A percentile compares a stretch with the other conserved stretches of the same genome.
These are phyloP conservation scores for Aspergillus mulundensis DNA, from an alignment of 495 filamentous ascomycete genomes.

Conservation along the genomic window DNA sequence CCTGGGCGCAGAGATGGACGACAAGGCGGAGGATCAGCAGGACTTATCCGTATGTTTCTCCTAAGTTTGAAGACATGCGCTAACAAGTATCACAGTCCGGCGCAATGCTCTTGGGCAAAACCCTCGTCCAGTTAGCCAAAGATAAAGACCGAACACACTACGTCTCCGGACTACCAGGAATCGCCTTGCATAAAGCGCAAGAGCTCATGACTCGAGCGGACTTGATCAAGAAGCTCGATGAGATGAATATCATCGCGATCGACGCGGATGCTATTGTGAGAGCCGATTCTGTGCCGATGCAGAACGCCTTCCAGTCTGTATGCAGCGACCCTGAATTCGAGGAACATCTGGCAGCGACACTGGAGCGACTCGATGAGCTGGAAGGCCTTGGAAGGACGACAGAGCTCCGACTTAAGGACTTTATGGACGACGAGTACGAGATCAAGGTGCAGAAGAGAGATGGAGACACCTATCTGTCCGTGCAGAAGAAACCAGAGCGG, in stretches of 20 bases:
- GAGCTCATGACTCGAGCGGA: slow-evolving; percentile 93
- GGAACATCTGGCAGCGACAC: slow-evolving; percentile 72
- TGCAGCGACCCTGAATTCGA: slow-evolving; percentile 69
- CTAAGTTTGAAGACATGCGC: background rate
- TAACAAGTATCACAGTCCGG: slow-evolving; percentile 53
- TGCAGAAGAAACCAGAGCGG: background rate
- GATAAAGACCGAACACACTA: slow-evolving; percentile 54
- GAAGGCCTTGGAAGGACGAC: slow-evolving; percentile 88
- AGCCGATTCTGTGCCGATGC: slow-evolving; percentile 94
- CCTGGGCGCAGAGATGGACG: slow-evolving; percentile 88
- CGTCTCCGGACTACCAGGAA: slow-evolving; percentile 76
- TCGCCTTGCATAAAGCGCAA: slow-evolving; percentile 80
- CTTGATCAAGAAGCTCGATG: slow-evolving; percentile 88
- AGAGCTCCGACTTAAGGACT: slow-evolving; percentile 84
- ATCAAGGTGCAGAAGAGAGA: slow-evolving; percentile 30
- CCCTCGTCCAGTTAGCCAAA: slow-evolving; percentile 74
- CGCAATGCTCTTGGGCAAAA: slow-evolving; percentile 90
- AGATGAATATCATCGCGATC: slow-evolving; percentile 93
- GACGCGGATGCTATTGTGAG: slow-evolving; percentile 82
- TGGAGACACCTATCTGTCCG: background rate
- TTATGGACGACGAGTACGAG: slow-evolving; percentile 80
- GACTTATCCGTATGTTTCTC: slow-evolving; percentile 71
- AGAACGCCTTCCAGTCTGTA: slow-evolving; percentile 80
- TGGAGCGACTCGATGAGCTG: slow-evolving; percentile 80
- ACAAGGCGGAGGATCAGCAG: slow-evolving; percentile 98